These are phyloP conservation scores for Cutaneotrichosporon cutaneum DNA, from an alignment of 1,284 basidiomycete species.

Conservation along the genomic window DNA sequence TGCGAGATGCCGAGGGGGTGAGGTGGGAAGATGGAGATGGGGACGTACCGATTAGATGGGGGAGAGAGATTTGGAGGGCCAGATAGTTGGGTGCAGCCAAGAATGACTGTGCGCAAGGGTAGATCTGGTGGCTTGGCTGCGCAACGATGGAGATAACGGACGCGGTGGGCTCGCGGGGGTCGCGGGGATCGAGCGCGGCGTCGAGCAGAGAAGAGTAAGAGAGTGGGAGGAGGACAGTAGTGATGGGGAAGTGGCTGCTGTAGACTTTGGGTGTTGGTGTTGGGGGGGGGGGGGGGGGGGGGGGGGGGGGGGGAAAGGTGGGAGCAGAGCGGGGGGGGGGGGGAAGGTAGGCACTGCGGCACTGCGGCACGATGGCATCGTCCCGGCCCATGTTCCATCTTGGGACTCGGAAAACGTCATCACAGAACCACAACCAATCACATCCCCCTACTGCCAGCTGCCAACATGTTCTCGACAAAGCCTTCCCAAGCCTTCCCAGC, in stretches of 20 bases:
- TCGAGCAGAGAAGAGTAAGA: background rate
- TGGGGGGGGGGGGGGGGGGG: no score
- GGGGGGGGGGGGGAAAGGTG: no score
- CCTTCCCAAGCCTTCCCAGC: no score
- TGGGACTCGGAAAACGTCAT: no score
- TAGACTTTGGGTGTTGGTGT: background rate
- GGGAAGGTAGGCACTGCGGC: no score
- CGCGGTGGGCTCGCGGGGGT: background rate
- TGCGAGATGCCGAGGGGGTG: background rate
- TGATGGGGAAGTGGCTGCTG: background rate
- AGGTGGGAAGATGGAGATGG: background rate
- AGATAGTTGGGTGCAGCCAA: background rate
- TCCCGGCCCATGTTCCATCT: no score
- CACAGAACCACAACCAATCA: no score
- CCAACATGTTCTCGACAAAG: no score
- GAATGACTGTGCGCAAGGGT: background rate
- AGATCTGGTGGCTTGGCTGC: background rate
- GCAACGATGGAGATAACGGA: background rate
- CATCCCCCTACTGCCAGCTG: no score
- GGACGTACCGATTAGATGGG: background rate
- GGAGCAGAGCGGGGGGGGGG: no score
- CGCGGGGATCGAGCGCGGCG: background rate
- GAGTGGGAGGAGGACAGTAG: background rate
- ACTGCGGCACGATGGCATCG: no score
- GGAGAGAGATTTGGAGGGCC: background rate